Percentiles rank a stretch among this genome's conserved stretches.
Conservation (phyloP, 306 rosid genomes). For the Nissolia schottii region DNA sequence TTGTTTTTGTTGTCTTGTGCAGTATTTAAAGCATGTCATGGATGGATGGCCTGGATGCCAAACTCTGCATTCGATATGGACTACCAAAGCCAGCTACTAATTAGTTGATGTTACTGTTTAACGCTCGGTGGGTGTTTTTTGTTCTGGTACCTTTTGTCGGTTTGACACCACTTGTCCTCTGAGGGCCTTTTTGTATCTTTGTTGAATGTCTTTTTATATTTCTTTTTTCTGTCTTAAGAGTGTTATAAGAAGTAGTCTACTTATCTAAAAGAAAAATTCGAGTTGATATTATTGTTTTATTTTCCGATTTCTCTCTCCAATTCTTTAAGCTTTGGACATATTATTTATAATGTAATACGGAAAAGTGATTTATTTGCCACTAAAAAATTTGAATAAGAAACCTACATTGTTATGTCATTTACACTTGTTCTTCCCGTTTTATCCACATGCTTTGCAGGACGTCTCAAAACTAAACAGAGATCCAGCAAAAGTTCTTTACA, state of each 20-base stretch:
- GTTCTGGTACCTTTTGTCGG: too few relatives aligned
- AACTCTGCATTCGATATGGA: constrained; percentile 73
- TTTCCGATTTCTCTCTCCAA: constrained; percentile 1
- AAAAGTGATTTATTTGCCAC: background rate
- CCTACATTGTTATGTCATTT: background rate
- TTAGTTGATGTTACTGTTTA: constrained; percentile 10
- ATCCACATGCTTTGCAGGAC: constrained; percentile 53
- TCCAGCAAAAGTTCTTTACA: constrained; percentile 78
- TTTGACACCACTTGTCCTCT: too few relatives aligned
- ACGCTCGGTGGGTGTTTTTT: too few relatives aligned
- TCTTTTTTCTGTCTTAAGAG: too few relatives aligned
- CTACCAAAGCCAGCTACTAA: constrained; percentile 87
- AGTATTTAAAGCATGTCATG: constrained; percentile 90
- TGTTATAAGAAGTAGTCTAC: too few relatives aligned
- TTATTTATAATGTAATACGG: background rate
- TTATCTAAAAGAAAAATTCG: too few relatives aligned
- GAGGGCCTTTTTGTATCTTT: too few relatives aligned
- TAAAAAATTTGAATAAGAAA: background rate
- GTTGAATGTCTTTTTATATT: too few relatives aligned
- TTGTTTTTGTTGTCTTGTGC: constrained; percentile 32
- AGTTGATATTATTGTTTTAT: background rate
- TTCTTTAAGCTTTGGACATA: background rate
- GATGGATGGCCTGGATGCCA: constrained; percentile 89
- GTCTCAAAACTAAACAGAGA: constrained; percentile 88
- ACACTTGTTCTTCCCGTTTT: too few relatives aligned